These are phyloP conservation scores for Pyricularia sp. DNA, from an alignment of 2,329 filamentous ascomycete genomes.

Conservation along the genomic window DNA sequence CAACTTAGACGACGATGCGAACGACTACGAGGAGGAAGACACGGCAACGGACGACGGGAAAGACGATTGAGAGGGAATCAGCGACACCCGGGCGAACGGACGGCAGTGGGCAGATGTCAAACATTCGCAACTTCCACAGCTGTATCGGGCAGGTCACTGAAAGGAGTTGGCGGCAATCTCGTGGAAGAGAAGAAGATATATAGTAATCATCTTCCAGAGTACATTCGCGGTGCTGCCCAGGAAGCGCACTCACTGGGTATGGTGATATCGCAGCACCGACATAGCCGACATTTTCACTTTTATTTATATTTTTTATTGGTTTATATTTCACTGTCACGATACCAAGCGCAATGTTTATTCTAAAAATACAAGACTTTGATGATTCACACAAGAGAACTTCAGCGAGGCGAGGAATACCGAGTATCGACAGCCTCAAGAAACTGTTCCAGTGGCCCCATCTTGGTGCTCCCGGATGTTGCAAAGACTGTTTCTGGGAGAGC, in stretches of 20 bases:
- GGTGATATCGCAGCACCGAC: background rate
- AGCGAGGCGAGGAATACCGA: background rate
- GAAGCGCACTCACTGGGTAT: background rate
- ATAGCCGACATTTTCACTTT: background rate
- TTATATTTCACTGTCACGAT: background rate
- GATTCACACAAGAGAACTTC: background rate
- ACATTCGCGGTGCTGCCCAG: no score
- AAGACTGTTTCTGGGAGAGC: no score
- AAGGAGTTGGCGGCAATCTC: background rate
- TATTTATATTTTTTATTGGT: background rate
- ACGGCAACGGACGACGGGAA: conserved; percentile 19
- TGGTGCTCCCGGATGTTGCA: no score
- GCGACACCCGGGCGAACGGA: background rate
- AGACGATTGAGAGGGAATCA: conserved; percentile 2
- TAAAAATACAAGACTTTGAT: background rate
- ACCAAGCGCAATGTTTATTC: background rate
- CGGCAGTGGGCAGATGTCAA: background rate
- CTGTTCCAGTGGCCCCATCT: background rate
- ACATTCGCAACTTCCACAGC: background rate
- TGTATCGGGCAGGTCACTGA: background rate
- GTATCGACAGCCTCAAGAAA: background rate
- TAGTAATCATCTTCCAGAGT: no score
- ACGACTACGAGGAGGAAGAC: conserved; percentile 25
- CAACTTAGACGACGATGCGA: conserved; percentile 32
- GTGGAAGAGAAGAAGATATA: background rate